These are phyloP conservation scores for Sugiyamaella pinicola DNA, from an alignment of 1,139 yeast species.

Conservation along the genomic window DNA sequence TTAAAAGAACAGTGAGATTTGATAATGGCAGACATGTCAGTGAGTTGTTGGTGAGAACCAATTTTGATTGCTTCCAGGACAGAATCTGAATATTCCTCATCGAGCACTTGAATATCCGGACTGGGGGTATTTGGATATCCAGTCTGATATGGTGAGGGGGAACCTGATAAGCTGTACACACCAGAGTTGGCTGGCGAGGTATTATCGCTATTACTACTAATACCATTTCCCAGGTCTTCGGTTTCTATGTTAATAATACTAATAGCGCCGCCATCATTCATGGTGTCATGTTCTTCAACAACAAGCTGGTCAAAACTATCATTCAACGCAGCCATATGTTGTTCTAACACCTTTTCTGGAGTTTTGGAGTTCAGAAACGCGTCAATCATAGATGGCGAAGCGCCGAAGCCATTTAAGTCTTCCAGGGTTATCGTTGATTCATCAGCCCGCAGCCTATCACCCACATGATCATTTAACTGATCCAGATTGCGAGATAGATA, in stretches of 20 bases:
- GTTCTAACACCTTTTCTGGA: not conserved
- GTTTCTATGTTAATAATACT: not conserved
- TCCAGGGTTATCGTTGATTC: not conserved
- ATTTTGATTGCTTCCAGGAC: not conserved
- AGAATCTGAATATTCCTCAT: not conserved
- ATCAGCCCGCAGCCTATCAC: not conserved
- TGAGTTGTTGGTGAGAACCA: not conserved
- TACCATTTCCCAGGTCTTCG: not conserved
- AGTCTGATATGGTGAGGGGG: not conserved
- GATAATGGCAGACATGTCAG: not conserved
- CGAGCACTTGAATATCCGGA: not conserved
- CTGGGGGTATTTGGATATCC: not conserved
- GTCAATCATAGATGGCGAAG: not conserved
- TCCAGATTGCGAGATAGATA: not conserved
- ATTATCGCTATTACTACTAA: not conserved
- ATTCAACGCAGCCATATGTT: not conserved
- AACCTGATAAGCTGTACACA: not conserved
- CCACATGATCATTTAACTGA: slow-evolving; percentile 1
- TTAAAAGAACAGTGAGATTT: not conserved
- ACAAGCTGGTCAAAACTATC: not conserved
- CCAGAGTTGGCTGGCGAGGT: not conserved
- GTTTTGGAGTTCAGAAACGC: not conserved
- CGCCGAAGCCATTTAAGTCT: too few species aligned
- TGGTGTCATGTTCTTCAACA: not conserved
- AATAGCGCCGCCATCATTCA: not conserved